These are phyloP conservation scores for Suhomyces canberraensis DNA, from an alignment of 805 yeast species.

Conservation along the genomic window DNA sequence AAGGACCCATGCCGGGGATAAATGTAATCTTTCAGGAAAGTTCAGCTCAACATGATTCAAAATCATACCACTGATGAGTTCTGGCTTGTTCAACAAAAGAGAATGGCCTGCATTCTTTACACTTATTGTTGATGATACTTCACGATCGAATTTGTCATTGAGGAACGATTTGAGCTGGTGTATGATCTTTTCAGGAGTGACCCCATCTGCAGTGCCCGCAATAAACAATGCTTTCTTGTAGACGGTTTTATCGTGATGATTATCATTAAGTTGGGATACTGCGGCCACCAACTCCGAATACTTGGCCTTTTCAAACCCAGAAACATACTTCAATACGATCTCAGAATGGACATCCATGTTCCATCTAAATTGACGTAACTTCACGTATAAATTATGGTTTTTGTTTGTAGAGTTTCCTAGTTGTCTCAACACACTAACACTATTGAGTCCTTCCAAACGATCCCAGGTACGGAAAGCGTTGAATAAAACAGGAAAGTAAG, in stretches of 20 bases:
- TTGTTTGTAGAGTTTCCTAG: slow-evolving; percentile 20
- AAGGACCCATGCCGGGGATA: slow-evolving; percentile 71
- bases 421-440: slow-evolving; percentile 59
- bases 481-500: slow-evolving; percentile 45
- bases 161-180: slow-evolving; percentile 27
- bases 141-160: slow-evolving; percentile 18
- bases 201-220: slow-evolving; percentile 55
- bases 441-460: slow-evolving; percentile 58
- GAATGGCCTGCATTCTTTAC: slow-evolving; percentile 63
- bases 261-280: slow-evolving; percentile 32
- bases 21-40: slow-evolving; percentile 46
- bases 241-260: slow-evolving; percentile 26
- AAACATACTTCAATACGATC: slow-evolving; percentile 51
- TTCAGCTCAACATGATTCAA: slow-evolving; percentile 52
- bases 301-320: slow-evolving; percentile 46
- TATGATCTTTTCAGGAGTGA: slow-evolving; percentile 48
- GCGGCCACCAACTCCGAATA: slow-evolving; percentile 43
- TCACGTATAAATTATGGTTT: slow-evolving; percentile 31
- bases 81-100: slow-evolving; percentile 59
- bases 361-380: slow-evolving; percentile 63
- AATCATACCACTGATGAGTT: slow-evolving; percentile 57
- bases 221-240: slow-evolving; percentile 50
- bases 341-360: slow-evolving; percentile 60
- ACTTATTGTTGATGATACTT: slow-evolving; percentile 31
- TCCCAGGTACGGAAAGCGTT: slow-evolving; percentile 56